phyloP scores from a whole-genome alignment of 441 rosid genomes.

The Populus hybrid region DNA sequence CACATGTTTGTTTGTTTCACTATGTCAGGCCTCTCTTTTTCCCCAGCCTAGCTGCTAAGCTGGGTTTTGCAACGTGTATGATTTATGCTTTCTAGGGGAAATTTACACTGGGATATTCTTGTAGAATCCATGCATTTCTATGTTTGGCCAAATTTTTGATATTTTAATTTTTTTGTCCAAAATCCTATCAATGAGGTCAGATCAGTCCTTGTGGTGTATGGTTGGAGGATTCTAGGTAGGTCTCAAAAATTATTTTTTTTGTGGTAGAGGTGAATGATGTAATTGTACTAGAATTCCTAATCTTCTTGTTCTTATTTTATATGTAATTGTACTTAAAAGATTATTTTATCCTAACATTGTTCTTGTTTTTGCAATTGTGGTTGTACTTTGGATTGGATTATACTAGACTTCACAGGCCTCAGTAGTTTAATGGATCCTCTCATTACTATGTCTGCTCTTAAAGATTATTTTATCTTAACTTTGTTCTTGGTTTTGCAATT shows the following conservation, averaged over 20 bases:
- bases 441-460: too few species aligned
- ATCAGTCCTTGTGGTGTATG: not conserved
- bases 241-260: too few species aligned
- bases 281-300: too few species aligned
- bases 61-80: not conserved
- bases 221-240: not conserved
- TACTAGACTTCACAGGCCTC: too few species aligned
- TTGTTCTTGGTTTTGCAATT: not conserved
- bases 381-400: too few species aligned
- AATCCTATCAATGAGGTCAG: not conserved
- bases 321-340: not conserved
- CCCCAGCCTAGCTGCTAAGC: not conserved
- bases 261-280: not conserved
- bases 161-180: not conserved
- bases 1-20: not conserved
- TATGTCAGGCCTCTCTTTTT: not conserved
- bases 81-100: not conserved
- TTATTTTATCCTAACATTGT: too few species aligned
- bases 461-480: too few species aligned
- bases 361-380: too few species aligned
- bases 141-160: not conserved
- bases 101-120: not conserved
- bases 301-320: not conserved
- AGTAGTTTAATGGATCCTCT: too few species aligned
- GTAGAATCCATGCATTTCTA: not conserved